Conservation (phyloP, 805 yeast genomes). For the Candida endomychidarum region DNA sequence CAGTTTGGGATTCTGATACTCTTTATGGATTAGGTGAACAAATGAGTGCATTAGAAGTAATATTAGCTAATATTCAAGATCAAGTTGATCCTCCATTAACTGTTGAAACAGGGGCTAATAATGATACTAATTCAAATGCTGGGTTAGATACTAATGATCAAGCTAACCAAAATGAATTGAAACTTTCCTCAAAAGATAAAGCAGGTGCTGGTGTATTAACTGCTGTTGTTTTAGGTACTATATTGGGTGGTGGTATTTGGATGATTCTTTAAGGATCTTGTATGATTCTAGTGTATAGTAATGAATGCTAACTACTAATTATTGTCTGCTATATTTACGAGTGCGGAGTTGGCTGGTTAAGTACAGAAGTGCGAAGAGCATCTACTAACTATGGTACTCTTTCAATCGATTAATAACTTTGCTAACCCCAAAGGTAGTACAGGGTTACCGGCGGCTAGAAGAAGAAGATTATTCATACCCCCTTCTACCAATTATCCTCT, state of each 20-base stretch:
- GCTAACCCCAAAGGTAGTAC: constrained; percentile 38
- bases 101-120: constrained; percentile 35
- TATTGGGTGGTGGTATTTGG: constrained; percentile 76
- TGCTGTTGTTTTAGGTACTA: constrained; percentile 60
- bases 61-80: constrained; percentile 37
- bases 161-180: constrained; percentile 42
- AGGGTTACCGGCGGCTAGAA: constrained; percentile 33
- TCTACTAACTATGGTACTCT: constrained; percentile 35
- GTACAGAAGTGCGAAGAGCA: too few relatives aligned
- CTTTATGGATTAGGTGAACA: constrained; percentile 82
- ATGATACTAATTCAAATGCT: constrained; percentile 35
- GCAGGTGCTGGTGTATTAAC: constrained; percentile 93
- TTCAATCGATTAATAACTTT: constrained; percentile 37
- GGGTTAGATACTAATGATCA: constrained; percentile 36
- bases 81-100: constrained; percentile 33
- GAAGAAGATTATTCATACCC: constrained; percentile 43
- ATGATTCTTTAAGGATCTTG: constrained; percentile 70
- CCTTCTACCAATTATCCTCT: constrained; percentile 45
- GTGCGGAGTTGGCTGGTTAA: too few relatives aligned
- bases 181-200: constrained; percentile 60
- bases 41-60: constrained; percentile 69
- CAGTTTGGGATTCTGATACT: constrained; percentile 69
- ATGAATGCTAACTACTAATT: constrained; percentile 14
- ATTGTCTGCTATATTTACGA: too few relatives aligned
- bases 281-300: constrained; percentile 12